Conservation (phyloP, 345 rosid species). For the Stellera chamaejasme region DNA sequence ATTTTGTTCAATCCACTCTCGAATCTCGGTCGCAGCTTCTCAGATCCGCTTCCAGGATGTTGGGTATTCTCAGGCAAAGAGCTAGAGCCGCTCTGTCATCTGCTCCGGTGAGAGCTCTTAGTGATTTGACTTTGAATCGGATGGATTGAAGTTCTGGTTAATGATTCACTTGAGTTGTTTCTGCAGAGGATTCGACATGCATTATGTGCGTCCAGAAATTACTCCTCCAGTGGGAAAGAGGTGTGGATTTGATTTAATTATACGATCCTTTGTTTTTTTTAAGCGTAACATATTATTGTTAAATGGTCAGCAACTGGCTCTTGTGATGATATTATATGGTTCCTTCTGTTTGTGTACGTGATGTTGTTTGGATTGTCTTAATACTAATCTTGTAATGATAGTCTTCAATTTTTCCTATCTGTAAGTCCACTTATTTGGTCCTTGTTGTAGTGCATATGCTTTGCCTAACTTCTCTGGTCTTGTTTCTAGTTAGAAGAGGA, state of each 20-base stretch:
- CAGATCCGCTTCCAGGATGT: slow-evolving; percentile 24
- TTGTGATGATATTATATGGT: background rate
- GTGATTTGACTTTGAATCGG: background rate
- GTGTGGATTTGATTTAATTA: slow-evolving; percentile 13
- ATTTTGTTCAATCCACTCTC: too few species aligned
- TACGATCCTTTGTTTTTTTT: background rate
- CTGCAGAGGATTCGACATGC: slow-evolving; percentile 33
- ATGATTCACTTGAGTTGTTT: slow-evolving; percentile 22
- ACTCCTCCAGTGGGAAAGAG: slow-evolving; percentile 53
- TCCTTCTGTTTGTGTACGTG: background rate
- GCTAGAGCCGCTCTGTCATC: slow-evolving; percentile 20
- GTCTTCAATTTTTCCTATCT: background rate
- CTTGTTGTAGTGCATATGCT: background rate
- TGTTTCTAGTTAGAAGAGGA: background rate
- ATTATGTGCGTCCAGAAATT: slow-evolving; percentile 28
- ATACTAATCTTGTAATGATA: too few species aligned
- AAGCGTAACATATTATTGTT: background rate
- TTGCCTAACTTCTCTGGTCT: background rate
- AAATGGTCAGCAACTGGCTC: background rate
- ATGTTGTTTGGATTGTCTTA: background rate
- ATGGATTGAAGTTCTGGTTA: background rate
- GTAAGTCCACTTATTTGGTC: background rate
- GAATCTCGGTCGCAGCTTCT: too few species aligned
- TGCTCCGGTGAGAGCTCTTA: background rate
- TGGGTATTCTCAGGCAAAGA: slow-evolving; percentile 38